Base-by-base conservation (phyloP, 331 rosid species). In the Quercus lobata region DNA sequence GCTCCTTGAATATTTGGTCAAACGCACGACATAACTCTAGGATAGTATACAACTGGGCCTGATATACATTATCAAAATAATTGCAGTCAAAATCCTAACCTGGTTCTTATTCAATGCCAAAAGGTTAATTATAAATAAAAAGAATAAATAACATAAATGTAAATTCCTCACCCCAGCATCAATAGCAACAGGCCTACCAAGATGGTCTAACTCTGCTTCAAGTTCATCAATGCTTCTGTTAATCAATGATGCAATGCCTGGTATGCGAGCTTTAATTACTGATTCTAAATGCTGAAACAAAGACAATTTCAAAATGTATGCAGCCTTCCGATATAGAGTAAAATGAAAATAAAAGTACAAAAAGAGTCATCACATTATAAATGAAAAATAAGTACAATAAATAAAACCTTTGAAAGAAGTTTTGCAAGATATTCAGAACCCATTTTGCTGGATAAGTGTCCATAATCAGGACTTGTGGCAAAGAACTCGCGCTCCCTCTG, bases 1-100 rank as follows among this genome's bases (percentile, higher is more conserved):
- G 94, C 84, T 93, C 97, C 86, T 91, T 91, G 79, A 93, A 91
- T 22, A 87, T 82, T 83, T 69, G 85, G 72, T 91, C 97, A 87
- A 93, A 93, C n/a, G 85, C 89, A 70, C 93, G 90, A 78, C 97
- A 93, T 68, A 91, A 81, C 85, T 93, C 94, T 54, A 93, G 84
- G 89, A 93, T 88, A 19, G 93, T 86, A 70, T 83, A 83, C 57
- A 83, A 72, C 71, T 72, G 84, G 75, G 82, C 86, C 90, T 81
- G 82, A 81, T 58, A 80, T 60, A 73, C 58, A 72, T 22, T 18
- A 54, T 57, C 53, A 58, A 57, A 63, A 57, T 12, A 78, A 49
- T 21, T 56, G 29, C 56, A 65, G 54, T 76, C 74, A 46, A 74
- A 29, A 69, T 69, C 69, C 55, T 19, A 29, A 66, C 6, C 71